These are phyloP conservation scores for Glonium stellatum DNA, from an alignment of 495 filamentous ascomycete genomes.

Conservation along the genomic window DNA sequence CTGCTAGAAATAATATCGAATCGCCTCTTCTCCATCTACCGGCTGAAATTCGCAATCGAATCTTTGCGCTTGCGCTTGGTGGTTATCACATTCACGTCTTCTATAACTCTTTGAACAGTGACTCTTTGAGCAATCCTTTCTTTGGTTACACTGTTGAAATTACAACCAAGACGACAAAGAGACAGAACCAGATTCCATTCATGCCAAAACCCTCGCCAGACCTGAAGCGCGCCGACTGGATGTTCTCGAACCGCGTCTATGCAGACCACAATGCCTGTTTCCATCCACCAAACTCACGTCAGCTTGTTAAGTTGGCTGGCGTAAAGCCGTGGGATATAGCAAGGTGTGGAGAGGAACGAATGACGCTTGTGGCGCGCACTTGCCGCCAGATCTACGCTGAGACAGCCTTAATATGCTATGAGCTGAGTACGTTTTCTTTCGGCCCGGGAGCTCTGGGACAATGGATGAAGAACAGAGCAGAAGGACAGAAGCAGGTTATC, in stretches of 20 bases:
- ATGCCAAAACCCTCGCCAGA: background rate
- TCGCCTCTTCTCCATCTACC: background rate
- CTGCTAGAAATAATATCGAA: background rate
- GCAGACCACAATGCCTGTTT: background rate
- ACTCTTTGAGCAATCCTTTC: too few species aligned
- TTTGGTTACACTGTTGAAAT: too few species aligned
- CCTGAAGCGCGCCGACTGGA: background rate
- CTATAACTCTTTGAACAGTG: background rate
- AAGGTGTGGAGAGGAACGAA: background rate
- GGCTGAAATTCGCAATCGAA: background rate
- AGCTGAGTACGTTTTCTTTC: conserved; percentile 8
- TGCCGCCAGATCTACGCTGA: conserved; percentile 18
- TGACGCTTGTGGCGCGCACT: background rate
- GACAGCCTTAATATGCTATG: conserved; percentile 2
- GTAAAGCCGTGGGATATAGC: background rate
- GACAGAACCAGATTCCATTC: background rate
- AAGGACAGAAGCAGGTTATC: background rate
- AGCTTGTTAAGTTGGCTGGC: background rate
- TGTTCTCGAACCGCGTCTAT: background rate
- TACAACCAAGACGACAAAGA: background rate
- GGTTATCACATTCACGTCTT: background rate
- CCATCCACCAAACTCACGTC: background rate
- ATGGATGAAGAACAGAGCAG: background rate
- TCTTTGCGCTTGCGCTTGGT: background rate
- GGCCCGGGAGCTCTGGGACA: background rate